phyloP scores from a whole-genome alignment of 1,139 yeast species.

The Yamadazyma dushanensis region DNA sequence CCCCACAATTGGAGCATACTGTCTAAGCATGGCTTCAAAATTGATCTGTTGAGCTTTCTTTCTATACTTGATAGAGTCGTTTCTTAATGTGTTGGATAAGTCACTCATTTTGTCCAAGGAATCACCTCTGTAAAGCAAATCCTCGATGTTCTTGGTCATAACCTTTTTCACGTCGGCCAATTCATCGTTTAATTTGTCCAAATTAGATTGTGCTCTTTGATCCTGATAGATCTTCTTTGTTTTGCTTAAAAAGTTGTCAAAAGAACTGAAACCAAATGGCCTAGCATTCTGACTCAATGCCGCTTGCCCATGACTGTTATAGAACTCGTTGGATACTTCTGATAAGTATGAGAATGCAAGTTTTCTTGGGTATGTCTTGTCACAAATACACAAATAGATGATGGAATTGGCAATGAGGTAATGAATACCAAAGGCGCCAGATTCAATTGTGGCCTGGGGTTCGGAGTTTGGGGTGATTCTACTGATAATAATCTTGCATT shows the following conservation, averaged over 20 bases:
- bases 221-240: conserved; percentile 89
- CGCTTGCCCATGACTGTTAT: conserved; percentile 74
- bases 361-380: conserved; percentile 79
- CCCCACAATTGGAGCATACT: conserved; percentile 84
- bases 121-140: conserved; percentile 90
- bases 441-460: conserved; percentile 81
- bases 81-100: conserved; percentile 74
- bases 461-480: conserved; percentile 81
- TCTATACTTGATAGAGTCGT: conserved; percentile 84
- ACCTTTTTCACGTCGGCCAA: conserved; percentile 91
- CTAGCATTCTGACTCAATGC: conserved; percentile 62
- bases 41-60: conserved; percentile 90
- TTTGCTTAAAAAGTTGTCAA: conserved; percentile 79
- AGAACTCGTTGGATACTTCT: conserved; percentile 82
- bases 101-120: conserved; percentile 91
- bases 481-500: conserved; percentile 74
- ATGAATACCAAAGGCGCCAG: conserved; percentile 74
- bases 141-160: conserved; percentile 96
- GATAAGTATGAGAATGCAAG: conserved; percentile 83
- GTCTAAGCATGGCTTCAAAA: conserved; percentile 82
- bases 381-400: conserved; percentile 76
- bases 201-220: conserved; percentile 83
- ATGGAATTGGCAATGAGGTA: conserved; percentile 66
- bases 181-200: conserved; percentile 84
- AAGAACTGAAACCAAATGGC: conserved; percentile 88